Conservation (phyloP, 176 grass and related monocot species). For the Rhynchospora tenuis region DNA sequence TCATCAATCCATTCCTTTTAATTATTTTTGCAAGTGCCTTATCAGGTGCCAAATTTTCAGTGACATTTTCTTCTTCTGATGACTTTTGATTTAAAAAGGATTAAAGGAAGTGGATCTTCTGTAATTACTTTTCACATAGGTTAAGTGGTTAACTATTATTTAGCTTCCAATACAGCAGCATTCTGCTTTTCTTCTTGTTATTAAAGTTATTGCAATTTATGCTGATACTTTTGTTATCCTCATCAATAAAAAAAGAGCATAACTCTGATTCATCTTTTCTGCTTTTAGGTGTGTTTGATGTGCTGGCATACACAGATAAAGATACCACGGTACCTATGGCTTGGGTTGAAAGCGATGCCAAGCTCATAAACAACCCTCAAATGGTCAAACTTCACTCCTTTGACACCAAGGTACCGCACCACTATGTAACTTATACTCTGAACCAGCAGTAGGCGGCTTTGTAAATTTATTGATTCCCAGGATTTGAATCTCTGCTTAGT, state of each 20-base stretch:
- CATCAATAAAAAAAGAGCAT: background rate
- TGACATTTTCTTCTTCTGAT: background rate
- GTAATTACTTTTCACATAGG: background rate
- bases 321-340: conserved; percentile 64
- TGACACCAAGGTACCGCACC: conserved; percentile 76
- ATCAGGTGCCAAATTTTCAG: background rate
- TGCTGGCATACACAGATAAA: conserved; percentile 89
- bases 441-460: background rate
- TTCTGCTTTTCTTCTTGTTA: background rate
- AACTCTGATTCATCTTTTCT: background rate
- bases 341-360: conserved; percentile 96
- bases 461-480: background rate
- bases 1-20: background rate
- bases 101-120: background rate
- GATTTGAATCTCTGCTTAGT: background rate
- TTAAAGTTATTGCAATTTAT: background rate
- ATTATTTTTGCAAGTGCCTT: background rate
- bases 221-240: background rate
- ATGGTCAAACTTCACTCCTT: conserved; percentile 98
- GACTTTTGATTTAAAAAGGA: background rate
- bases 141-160: background rate
- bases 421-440: background rate
- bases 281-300: conserved; percentile 78
- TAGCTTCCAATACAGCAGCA: background rate
- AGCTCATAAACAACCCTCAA: conserved; percentile 86